Conservation (phyloP, 2,329 filamentous ascomycete genomes). For the Phyllosticta paracitricarpa region DNA sequence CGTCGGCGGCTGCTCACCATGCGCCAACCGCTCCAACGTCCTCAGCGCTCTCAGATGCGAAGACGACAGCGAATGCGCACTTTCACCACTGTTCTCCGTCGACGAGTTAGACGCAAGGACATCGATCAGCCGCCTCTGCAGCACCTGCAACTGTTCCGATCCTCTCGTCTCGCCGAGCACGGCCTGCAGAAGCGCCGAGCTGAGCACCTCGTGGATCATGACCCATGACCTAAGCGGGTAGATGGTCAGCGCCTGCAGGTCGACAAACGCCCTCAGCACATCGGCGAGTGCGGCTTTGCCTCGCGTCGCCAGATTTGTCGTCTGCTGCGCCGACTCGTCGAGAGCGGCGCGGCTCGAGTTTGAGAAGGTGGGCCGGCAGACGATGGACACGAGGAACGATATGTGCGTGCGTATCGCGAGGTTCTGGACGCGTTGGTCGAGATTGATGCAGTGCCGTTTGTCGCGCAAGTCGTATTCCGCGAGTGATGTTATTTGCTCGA, state of each 20-base stretch:
- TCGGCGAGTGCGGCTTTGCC: background rate
- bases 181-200: slow-evolving; percentile 2
- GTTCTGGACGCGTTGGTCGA: background rate
- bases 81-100: background rate
- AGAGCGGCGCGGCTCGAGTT: background rate
- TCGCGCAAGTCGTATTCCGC: background rate
- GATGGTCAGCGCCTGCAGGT: background rate
- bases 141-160: background rate
- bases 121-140: background rate
- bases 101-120: background rate
- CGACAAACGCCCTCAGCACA: background rate
- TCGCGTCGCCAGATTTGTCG: background rate
- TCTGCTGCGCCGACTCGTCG: background rate
- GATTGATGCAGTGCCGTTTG: background rate
- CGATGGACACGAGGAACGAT: background rate
- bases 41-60: slow-evolving; percentile 1
- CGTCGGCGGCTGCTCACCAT: background rate
- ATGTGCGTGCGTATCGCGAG: background rate
- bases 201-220: slow-evolving; percentile 1
- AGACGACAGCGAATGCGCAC: background rate
- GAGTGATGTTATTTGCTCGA: background rate
- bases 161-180: slow-evolving; percentile 2
- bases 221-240: slow-evolving; percentile 2
- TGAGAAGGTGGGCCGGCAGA: slow-evolving; percentile 4
- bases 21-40: background rate